Evolutionary conservation across 192 early-diverging fungal genomes (phyloP).

Genomic region (Linnemannia elongata): DNA sequence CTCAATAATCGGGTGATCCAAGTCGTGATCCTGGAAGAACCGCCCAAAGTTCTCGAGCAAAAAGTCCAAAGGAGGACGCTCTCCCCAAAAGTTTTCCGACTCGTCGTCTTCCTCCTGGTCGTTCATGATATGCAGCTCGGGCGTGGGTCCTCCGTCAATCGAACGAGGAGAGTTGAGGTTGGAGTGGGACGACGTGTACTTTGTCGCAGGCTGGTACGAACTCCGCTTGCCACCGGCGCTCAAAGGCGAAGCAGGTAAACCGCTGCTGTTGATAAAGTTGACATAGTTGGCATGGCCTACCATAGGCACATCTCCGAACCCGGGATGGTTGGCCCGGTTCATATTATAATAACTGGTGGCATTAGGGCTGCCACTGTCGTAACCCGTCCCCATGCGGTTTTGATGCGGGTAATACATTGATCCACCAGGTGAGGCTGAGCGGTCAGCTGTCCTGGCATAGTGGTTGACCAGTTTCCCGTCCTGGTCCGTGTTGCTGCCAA

Average conservation of each 20-base stretch:
- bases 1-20: constrained; percentile 79
- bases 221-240: constrained; percentile 49
- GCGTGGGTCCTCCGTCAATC: constrained; percentile 15
- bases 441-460: constrained; percentile 31
- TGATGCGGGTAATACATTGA: constrained; percentile 21
- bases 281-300: constrained; percentile 11
- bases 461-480: constrained; percentile 53
- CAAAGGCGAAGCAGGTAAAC: constrained; percentile 45
- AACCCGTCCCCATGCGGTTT: constrained; percentile 16
- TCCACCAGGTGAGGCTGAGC: constrained; percentile 45
- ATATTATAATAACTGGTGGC: constrained; percentile 49
- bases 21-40: constrained; percentile 82
- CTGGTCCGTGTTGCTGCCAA: constrained; percentile 57
- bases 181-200: constrained; percentile 43
- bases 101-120: constrained; percentile 33
- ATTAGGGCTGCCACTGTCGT: constrained; percentile 48
- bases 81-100: constrained; percentile 62
- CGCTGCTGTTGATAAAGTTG: constrained; percentile 31
- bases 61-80: constrained; percentile 75
- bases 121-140: constrained; percentile 27
- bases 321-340: constrained; percentile 36
- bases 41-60: constrained; percentile 77
- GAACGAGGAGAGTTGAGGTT: constrained; percentile 45
- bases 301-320: constrained; percentile 46
- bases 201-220: constrained; percentile 40